Conservation (phyloP, 1,284 basidiomycete species). For the Austroboletus novae-zelandiae region DNA sequence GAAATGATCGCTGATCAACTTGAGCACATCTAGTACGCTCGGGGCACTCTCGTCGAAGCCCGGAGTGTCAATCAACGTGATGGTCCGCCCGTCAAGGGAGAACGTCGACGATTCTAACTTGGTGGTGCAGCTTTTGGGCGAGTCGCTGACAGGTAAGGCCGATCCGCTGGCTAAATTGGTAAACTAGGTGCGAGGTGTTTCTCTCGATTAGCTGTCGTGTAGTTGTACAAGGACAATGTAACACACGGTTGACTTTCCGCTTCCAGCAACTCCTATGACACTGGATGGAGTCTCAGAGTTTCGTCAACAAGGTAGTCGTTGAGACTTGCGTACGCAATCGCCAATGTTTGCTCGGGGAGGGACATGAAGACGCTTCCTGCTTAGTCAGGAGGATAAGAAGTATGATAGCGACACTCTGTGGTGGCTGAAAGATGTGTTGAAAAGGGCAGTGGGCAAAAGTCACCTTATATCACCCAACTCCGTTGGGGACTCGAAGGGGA, state of each 20-base stretch:
- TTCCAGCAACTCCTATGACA: slow-evolving; percentile 45
- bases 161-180: slow-evolving; percentile 37
- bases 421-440: slow-evolving; percentile 1
- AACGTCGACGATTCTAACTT: slow-evolving; percentile 35
- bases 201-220: not conserved
- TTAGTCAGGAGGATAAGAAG: not conserved
- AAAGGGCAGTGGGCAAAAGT: not conserved
- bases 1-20: slow-evolving; percentile 36
- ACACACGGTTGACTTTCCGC: slow-evolving; percentile 41
- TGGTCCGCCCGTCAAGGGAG: slow-evolving; percentile 28
- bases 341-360: slow-evolving; percentile 27
- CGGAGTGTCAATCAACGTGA: slow-evolving; percentile 39
- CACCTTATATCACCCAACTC: slow-evolving; percentile 21
- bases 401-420: not conserved
- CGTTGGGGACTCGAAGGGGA: not conserved
- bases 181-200: slow-evolving; percentile 23
- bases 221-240: slow-evolving; percentile 5
- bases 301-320: not conserved
- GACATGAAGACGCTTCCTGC: slow-evolving; percentile 23
- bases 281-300: slow-evolving; percentile 20
- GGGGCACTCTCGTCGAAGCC: slow-evolving; percentile 41
- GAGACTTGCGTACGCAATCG: slow-evolving; percentile 29
- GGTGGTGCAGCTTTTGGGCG: slow-evolving; percentile 35
- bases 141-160: slow-evolving; percentile 31
- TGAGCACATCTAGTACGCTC: slow-evolving; percentile 41